Evolutionary conservation across 345 rosid genomes (phyloP).

Genomic region (Laguncularia racemosa): DNA sequence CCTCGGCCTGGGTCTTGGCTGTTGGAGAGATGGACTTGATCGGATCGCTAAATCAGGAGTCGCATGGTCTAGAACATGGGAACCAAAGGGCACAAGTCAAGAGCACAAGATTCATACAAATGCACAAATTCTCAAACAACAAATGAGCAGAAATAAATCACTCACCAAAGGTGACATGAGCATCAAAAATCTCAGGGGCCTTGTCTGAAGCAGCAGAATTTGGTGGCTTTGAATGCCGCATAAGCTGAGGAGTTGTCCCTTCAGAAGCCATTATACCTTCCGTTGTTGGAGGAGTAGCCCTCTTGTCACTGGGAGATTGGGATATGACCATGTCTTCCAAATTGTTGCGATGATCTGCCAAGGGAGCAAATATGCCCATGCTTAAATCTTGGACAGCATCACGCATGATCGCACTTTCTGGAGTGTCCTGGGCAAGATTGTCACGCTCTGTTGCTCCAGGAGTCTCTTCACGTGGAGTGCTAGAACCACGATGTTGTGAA

Average conservation of each 20-base stretch:
- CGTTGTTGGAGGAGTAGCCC: constrained; percentile 24
- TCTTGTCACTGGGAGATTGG: constrained; percentile 26
- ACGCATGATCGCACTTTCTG: constrained; percentile 54
- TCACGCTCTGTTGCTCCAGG: constrained; percentile 8
- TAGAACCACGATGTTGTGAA: not conserved
- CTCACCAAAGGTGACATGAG: constrained; percentile 40
- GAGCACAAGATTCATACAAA: not conserved
- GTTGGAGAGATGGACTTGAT: constrained; percentile 51
- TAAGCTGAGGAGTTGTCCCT: constrained; percentile 26
- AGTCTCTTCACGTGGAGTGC: constrained; percentile 6
- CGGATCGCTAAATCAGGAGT: constrained; percentile 50
- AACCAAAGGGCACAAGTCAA: not conserved
- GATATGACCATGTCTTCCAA: constrained; percentile 24
- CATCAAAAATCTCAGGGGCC: constrained; percentile 17
- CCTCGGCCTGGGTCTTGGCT: constrained; percentile 26
- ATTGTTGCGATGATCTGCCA: constrained; percentile 16
- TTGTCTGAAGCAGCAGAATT: constrained; percentile 30
- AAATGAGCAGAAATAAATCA: constrained; percentile 4
- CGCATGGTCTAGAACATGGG: constrained; percentile 30
- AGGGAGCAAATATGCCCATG: constrained; percentile 20
- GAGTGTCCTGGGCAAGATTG: constrained; percentile 29
- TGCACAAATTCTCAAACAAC: not conserved
- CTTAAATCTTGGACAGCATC: constrained; percentile 31
- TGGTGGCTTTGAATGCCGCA: constrained; percentile 39
- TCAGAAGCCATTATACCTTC: constrained; percentile 35